Base-by-base conservation (phyloP, 176 grass and related monocot species). In the Hordeum vulgare region DNA sequence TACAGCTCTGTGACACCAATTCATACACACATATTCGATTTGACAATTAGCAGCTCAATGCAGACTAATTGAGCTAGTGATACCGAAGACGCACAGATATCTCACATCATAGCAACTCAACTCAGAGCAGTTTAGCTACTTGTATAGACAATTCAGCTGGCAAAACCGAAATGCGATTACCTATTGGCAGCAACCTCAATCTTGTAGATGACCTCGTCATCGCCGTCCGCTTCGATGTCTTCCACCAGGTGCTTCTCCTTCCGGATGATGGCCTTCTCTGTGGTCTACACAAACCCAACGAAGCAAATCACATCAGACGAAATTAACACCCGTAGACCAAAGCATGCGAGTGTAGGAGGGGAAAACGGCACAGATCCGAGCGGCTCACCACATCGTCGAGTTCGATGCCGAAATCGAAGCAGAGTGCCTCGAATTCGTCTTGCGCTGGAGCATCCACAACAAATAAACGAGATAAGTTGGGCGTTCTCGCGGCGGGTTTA, bases 341-440 rank as follows among this genome's bases (percentile, higher is more conserved):
- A 61, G 35, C 70, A 45, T 68, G 53, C 11, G 62, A 44, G 14
- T 21, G 51, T 45, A 27, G 18, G 18, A 20, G 59, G 28, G 10
- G 0, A 3, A 14, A 1, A 40, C 0, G 13, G 11, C 23, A 13
- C 29, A 23, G 61, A 81, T 78, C 47, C 62, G 71, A 76, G 37
- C 33, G 35, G 40, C 80, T 79, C 54, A 97, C 92, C 81, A 99
- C 97, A 13, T 96, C 97, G 34, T 99, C 97, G 35, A 99, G 97
- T 83, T 99, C 97, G 86, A 99, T 99, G 64, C 97, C 97, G 70
- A 99, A 96, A 36, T 90, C 91, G 88, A 94, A 99, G 81, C 97
- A 96, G 56, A 94, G 81, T 62, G 11, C 78, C 61, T 99, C 97
- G 79, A 99, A 92, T 18, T 96, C 86, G 86, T 92, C 86, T 80